A percentile compares a stretch with the other conserved stretches of the same genome.
These are phyloP conservation scores for Gentiana macrophylla DNA, from an alignment of 257 asterid species.

Conservation along the genomic window DNA sequence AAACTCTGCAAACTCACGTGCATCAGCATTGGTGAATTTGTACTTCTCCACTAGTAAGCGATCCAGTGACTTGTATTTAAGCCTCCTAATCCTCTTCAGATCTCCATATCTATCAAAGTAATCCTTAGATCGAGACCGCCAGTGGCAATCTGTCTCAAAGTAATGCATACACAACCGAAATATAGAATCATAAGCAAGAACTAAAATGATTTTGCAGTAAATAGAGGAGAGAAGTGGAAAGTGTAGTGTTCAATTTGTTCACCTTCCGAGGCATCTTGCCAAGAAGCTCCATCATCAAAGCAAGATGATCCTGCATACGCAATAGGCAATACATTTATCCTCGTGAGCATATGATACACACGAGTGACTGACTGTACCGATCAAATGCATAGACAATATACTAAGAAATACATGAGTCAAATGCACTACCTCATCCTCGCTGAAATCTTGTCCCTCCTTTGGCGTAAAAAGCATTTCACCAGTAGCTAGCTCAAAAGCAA, in stretches of 20 bases:
- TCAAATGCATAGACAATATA: too few relatives aligned
- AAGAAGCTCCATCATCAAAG: slow-evolving; percentile 95
- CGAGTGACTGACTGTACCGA: too few relatives aligned
- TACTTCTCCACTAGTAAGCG: slow-evolving; percentile 65
- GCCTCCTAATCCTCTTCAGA: slow-evolving; percentile 86
- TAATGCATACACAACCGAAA: slow-evolving; percentile 6
- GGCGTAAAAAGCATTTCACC: slow-evolving; percentile 99
- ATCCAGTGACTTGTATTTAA: slow-evolving; percentile 59
- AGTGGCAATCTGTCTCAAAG: slow-evolving; percentile 48
- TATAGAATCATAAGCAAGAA: not conserved
- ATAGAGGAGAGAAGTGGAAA: slow-evolving; percentile 6
- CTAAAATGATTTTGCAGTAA: not conserved
- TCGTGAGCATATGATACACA: not conserved
- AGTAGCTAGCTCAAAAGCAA: slow-evolving; percentile 93
- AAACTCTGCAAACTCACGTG: slow-evolving; percentile 57
- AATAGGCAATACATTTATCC: slow-evolving; percentile 4
- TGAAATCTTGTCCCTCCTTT: slow-evolving; percentile 77
- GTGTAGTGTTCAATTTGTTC: slow-evolving; percentile 8
- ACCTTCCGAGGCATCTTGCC: slow-evolving; percentile 97
- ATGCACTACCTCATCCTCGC: slow-evolving; percentile 80
- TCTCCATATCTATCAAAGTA: slow-evolving; percentile 92
- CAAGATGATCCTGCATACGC: slow-evolving; percentile 87
- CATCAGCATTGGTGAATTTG: slow-evolving; percentile 51
- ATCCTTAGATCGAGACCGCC: slow-evolving; percentile 69
- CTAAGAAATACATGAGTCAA: not conserved